Percentiles rank a stretch among this genome's conserved stretches.
Evolutionary conservation across 139 green algal genomes (phyloP).

Genomic region (Chlorella sp.): DNA sequence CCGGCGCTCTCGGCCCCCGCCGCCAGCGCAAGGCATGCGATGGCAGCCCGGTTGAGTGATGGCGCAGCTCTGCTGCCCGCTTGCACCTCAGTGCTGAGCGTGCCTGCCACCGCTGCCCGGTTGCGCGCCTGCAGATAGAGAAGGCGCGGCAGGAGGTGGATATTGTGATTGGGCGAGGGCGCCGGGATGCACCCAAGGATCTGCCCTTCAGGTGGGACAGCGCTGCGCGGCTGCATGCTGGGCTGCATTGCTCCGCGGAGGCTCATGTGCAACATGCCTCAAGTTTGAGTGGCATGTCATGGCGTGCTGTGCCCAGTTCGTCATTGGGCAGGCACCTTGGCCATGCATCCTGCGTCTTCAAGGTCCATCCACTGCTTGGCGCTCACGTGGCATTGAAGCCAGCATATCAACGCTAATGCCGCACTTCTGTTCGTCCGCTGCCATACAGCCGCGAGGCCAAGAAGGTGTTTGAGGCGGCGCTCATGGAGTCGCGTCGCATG

Average conservation of each 20-base stretch:
- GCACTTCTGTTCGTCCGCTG: no score
- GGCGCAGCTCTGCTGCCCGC: not conserved
- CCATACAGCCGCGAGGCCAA: constrained; percentile 75
- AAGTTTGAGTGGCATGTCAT: no score
- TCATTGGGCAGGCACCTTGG: no score
- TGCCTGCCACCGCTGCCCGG: not conserved
- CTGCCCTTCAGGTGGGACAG: constrained; percentile 73
- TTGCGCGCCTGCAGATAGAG: constrained; percentile 21
- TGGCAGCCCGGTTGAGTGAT: not conserved
- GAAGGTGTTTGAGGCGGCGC: constrained; percentile 84
- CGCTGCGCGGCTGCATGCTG: not conserved
- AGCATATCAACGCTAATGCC: no score
- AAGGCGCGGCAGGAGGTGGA: constrained; percentile 55
- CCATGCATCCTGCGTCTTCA: no score
- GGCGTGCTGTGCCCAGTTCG: no score
- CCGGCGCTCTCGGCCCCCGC: not conserved
- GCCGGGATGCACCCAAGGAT: constrained; percentile 46
- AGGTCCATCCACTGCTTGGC: no score
- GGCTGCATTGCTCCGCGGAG: not conserved
- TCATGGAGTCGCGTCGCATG: constrained; percentile 81
- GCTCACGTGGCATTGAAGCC: no score
- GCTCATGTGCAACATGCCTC: no score
- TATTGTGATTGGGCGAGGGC: not conserved
- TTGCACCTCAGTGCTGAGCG: not conserved
- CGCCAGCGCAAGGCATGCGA: not conserved